phyloP scores from a whole-genome alignment of 371 early-diverging fungal genomes.

The Spiromyces aspiralis region DNA sequence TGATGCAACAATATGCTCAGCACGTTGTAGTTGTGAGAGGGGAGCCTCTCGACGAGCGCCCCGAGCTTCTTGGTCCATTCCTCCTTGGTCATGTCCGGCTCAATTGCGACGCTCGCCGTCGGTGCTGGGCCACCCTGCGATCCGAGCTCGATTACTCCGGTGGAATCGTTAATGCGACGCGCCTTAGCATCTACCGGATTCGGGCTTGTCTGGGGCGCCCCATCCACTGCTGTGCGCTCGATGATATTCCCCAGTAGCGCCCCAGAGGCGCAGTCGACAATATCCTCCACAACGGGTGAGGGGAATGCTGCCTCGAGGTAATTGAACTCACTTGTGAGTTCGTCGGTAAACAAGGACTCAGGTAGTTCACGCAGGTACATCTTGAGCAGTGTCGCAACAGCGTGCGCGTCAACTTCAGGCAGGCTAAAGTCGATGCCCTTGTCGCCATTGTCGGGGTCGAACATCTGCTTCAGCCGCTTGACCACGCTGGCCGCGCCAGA shows the following conservation, averaged over 20 bases:
- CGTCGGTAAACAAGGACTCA: constrained; percentile 75
- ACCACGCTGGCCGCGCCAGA: constrained; percentile 54
- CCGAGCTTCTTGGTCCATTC: constrained; percentile 55
- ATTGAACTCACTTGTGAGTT: constrained; percentile 58
- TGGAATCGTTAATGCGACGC: not conserved
- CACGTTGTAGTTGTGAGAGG: constrained; percentile 43
- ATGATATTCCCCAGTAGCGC: not conserved
- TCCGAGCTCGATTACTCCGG: not conserved
- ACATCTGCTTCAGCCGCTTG: constrained; percentile 38
- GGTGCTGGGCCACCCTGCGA: not conserved
- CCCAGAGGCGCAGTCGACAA: not conserved
- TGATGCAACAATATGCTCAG: constrained; percentile 56
- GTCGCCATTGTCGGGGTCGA: constrained; percentile 36
- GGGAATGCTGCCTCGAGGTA: not conserved
- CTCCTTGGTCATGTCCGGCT: constrained; percentile 43
- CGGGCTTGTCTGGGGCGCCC: not conserved
- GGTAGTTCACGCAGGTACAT: constrained; percentile 87
- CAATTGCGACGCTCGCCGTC: not conserved
- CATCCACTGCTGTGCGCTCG: not conserved
- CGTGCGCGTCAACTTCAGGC: constrained; percentile 64
- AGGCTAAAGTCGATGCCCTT: no score
- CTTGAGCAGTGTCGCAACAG: constrained; percentile 80
- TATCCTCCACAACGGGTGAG: constrained; percentile 45
- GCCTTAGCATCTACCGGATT: not conserved
- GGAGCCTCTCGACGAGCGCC: constrained; percentile 46